Evolutionary conservation across 139 green algal species (phyloP).

Genomic region (Zygnema circumcarinatum): DNA sequence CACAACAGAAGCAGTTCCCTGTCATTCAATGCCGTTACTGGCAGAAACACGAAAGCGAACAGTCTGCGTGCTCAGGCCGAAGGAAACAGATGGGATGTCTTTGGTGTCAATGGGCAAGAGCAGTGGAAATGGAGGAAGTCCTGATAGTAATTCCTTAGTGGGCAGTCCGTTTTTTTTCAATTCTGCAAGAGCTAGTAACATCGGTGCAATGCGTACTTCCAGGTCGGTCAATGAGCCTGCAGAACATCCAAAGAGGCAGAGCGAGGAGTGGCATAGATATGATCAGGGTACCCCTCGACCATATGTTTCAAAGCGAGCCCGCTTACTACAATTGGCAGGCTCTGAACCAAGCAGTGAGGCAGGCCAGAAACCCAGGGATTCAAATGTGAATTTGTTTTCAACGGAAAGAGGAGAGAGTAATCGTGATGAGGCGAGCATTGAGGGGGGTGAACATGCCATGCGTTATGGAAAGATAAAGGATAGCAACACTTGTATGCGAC

Average conservation of each 20-base stretch:
- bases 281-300: neutral
- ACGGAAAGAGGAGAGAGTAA: too few relatives aligned
- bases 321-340: neutral
- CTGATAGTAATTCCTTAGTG: neutral
- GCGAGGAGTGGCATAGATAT: too few relatives aligned
- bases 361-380: neutral
- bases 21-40: neutral
- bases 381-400: too few relatives aligned
- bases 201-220: neutral
- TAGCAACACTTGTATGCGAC: too few relatives aligned
- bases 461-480: too few relatives aligned
- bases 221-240: neutral
- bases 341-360: neutral
- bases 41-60: neutral
- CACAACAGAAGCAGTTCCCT: neutral
- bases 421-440: too few relatives aligned
- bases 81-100: neutral
- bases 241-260: too few relatives aligned
- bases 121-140: neutral
- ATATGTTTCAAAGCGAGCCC: neutral
- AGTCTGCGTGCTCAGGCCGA: neutral
- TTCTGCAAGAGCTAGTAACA: neutral
- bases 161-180: neutral
- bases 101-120: neutral
- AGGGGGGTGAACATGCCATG: too few relatives aligned